phyloP scores from a whole-genome alignment of 176 grass and related monocot genomes.

The Phoenix dactylifera region DNA sequence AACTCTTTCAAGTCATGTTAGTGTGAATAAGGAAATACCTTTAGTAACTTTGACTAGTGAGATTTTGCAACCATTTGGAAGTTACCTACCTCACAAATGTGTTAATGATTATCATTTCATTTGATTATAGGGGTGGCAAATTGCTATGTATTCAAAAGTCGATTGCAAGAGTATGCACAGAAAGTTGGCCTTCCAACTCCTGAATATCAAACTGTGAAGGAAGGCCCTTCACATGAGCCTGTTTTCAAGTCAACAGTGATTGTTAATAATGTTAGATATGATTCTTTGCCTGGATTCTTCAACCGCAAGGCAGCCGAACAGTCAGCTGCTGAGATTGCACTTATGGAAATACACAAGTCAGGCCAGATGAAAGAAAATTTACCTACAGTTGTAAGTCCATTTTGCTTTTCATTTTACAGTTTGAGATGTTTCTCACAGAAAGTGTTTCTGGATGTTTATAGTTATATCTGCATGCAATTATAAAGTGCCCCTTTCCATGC shows the following conservation, averaged over 20 bases:
- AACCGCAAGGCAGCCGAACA: conserved; percentile 80
- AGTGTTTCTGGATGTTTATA: too few relatives aligned
- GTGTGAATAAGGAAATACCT: too few relatives aligned
- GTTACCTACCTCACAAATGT: too few relatives aligned
- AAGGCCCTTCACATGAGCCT: conserved; percentile 84
- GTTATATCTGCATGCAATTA: too few relatives aligned
- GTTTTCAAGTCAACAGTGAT: conserved; percentile 76
- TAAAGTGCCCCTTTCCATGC: too few relatives aligned
- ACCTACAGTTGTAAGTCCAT: conserved; percentile 31
- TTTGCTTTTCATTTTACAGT: background rate
- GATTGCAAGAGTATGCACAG: conserved; percentile 76
- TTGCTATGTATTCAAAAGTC: conserved; percentile 93
- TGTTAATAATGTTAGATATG: conserved; percentile 51
- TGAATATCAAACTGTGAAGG: conserved; percentile 72
- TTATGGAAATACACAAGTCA: conserved; percentile 48
- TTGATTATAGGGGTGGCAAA: conserved; percentile 52
- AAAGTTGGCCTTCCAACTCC: conserved; percentile 57
- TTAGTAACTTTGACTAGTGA: too few relatives aligned
- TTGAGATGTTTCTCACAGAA: too few relatives aligned
- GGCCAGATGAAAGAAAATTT: conserved; percentile 28
- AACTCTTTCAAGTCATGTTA: too few relatives aligned
- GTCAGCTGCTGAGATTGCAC: conserved; percentile 75
- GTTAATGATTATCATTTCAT: too few relatives aligned
- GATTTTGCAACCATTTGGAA: too few relatives aligned
- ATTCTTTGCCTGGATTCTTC: conserved; percentile 74